Base-by-base conservation (phyloP, 768 basidiomycete species). In the Lepiota brunneoincarnata region DNA sequence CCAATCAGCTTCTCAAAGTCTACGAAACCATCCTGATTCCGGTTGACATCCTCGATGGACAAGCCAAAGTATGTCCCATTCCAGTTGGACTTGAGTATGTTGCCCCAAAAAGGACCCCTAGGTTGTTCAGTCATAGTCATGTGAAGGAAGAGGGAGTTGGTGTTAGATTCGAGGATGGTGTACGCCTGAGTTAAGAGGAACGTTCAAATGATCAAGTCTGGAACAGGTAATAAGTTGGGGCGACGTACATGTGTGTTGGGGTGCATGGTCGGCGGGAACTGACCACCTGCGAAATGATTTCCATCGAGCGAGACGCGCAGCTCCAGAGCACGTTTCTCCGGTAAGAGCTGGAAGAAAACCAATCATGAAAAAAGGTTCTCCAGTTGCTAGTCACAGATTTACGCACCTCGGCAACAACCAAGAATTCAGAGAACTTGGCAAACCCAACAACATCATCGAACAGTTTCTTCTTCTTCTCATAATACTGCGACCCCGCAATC, bases 1-100 rank as follows among this genome's bases (percentile, higher is more conserved):
- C 94, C 95, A 52, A 89, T 83, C 80, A 98, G 89, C 77, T 98
- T 99, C 74, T 99, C 97, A 60, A 98, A 99, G 68, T 99, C 96
- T 28, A 93, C 95, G 63, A 80, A 98, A 4, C 97, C 97, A 0
- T 73, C 65, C 0, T 82, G 72, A 65, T 99, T 87, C n/a, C 97
- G 82, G 68, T 98, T 98, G 51, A 91, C 97, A 61, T 93, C 79
- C 60, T 91, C 88, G 36, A 91, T 63, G 0, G 94, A 91, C 10
- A 94, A 67, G 18, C 90, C 87, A 66, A 93, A 99, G 75, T 97
- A 98, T 0, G 97, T 99, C 35, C 97, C 97, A 62, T 99, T 99
- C 26, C 90, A 98, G 69, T 99, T 98, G 24, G 95, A 97, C 69
- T 96, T 96, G 56, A 93, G 80, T 60, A 98, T 87, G 63, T 82